Base-by-base conservation (phyloP, 306 rosid species). In the Potentilla sterilis region DNA sequence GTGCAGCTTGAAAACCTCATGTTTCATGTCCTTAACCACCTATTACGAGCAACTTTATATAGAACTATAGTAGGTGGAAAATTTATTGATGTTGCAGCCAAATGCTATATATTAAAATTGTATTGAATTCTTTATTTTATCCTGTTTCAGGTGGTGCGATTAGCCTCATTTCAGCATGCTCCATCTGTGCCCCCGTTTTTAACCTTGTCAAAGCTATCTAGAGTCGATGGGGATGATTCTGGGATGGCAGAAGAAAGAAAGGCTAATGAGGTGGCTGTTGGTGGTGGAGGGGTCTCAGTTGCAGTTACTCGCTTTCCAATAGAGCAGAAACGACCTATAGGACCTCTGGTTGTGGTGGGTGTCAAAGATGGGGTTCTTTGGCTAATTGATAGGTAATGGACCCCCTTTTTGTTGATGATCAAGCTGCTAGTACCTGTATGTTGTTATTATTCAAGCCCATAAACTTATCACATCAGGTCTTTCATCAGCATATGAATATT, bases 151-250 rank as follows among this genome's bases (percentile, higher is more conserved):
- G 99, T 95, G 83, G 98, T 92, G 78, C 93, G 98, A 59, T 81
- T 95, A 83, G 99, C 99, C 82, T 95, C 99, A 85, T 95, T 92
- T 87, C 99, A 95, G 92, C 97, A 92, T 80, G 88, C 99, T 79
- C 97, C 97, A 77, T 92, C 99, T 19, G 97, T 92, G 77, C 99
- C 99, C 57, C 98, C 99, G 61, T 92, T 90, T 85, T 71, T 95
- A 74, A 34, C 93, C 5, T 73, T 88, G 85, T 96, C 93, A 32
- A 95, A 82, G 83, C 98, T 90, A 65, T 85, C 95, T 81, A 88
- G 76, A 87, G 90, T 72, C 74, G 97, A 88, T 70, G 82, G 88
- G 78, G 96, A 95, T 37, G 92, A 90, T 80, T 80, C 90, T 40
- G 76, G 81, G 78, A 75, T 85, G 72, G 78, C 79, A 69, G 99